Conservation (phyloP, 2,329 filamentous ascomycete genomes). For the Epichloe sibirici region DNA sequence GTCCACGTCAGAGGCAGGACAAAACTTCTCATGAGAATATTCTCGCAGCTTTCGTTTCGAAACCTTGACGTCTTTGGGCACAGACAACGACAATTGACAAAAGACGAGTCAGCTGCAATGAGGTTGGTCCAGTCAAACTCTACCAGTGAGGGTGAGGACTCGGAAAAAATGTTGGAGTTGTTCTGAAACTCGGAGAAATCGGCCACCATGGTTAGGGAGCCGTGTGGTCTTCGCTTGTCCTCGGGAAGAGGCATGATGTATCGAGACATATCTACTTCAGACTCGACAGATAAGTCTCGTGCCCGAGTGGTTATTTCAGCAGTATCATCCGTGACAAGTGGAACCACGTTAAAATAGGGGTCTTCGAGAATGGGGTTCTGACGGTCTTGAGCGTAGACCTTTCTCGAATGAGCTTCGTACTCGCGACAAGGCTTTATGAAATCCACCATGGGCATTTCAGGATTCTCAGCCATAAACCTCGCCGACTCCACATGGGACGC, state of each 20-base stretch:
- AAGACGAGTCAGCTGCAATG: slow-evolving; percentile 68
- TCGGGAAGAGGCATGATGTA: slow-evolving; percentile 59
- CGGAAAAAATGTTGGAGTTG: slow-evolving; percentile 74
- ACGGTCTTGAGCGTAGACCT: slow-evolving; percentile 57
- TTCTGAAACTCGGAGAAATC: slow-evolving; percentile 59
- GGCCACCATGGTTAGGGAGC: slow-evolving; percentile 54
- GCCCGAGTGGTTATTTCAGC: slow-evolving; percentile 48
- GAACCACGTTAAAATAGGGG: slow-evolving; percentile 49
- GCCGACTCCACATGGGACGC: slow-evolving; percentile 32
- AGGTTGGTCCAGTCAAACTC: slow-evolving; percentile 77
- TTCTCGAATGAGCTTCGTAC: slow-evolving; percentile 54
- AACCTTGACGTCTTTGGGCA: slow-evolving; percentile 46
- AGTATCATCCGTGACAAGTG: slow-evolving; percentile 49
- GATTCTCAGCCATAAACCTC: slow-evolving; percentile 42
- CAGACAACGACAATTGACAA: slow-evolving; percentile 68
- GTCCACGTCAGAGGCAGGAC: slow-evolving; percentile 77
- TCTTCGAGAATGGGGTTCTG: slow-evolving; percentile 44
- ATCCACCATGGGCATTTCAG: slow-evolving; percentile 39
- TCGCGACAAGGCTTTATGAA: slow-evolving; percentile 54
- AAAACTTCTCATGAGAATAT: slow-evolving; percentile 74
- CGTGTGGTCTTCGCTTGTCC: slow-evolving; percentile 48
- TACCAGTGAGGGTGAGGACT: slow-evolving; percentile 56
- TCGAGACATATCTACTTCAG: slow-evolving; percentile 44
- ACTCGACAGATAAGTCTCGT: slow-evolving; percentile 44
- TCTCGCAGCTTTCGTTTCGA: slow-evolving; percentile 53